Base-by-base conservation (phyloP, 1,139 yeast genomes). In the Zygosaccharomyces sapae region DNA sequence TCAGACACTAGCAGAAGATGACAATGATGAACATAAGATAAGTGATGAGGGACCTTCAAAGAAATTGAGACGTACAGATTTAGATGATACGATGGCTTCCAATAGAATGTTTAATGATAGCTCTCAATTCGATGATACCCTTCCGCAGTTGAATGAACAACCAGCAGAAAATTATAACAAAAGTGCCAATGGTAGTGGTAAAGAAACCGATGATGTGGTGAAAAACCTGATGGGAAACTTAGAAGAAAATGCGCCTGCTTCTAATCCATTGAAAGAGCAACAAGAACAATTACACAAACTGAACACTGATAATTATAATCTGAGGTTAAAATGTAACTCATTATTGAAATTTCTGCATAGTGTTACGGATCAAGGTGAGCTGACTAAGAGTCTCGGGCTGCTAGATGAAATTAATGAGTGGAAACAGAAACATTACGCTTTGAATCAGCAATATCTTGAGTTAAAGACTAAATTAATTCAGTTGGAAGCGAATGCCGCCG, bases 301-400 rank as follows among this genome's bases (percentile, higher is more conserved):
- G 41, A 74, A 78, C 51, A 72, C 76, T 24, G 89, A 84, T 47
- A 84, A 83, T 55, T 77, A 81, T 58, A 77, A 80, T 54, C 70
- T 85, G 55, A 78, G 80, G 58, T 72, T 83, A 37, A 80, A 81
- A 55, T 69, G 81, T 41, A 74, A 78, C 16, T 75, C 83, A 3
- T 66, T 81, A 51, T 72, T 76, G 34, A 70, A 77, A 54, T 71
- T 75, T 44, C 65, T 81, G 41, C 62, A 76, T 67, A 53, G 58
- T 67, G 46, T 63, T 59, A 46, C 67, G 49, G 52, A 60, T 62
- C 46, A 59, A 47, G 58, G 65, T 45, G 47, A 51, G 55, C 55
- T 56, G 50, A 63, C 16, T 53, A 61, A 53, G 40, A 56, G 50
- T 34, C 45, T 55, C 9, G 54, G 43, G 30, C 47, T 55, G 5